Evolutionary conservation across 2,329 filamentous ascomycete genomes (phyloP).

Genomic region (Aspergillus brasiliensis): DNA sequence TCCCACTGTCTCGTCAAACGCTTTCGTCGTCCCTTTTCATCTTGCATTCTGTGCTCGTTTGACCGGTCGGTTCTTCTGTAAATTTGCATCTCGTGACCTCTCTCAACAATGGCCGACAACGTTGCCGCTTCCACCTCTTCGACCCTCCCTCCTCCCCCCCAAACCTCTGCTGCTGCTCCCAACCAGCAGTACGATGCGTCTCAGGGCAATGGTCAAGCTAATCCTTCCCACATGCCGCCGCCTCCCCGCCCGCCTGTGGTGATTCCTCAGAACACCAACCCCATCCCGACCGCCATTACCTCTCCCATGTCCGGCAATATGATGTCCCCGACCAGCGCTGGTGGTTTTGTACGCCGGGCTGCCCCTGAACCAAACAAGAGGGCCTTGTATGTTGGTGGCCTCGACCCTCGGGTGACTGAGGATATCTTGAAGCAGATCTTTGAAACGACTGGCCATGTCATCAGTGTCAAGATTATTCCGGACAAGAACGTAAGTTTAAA

Average conservation of each 20-base stretch:
- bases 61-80: conserved; percentile 24
- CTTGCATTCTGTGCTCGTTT: conserved; percentile 22
- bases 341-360: conserved; percentile 80
- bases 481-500: conserved; percentile 88
- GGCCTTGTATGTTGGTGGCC: conserved; percentile 90
- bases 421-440: conserved; percentile 97
- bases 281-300: conserved; percentile 88
- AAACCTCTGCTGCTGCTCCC: conserved; percentile 69
- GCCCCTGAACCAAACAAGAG: conserved; percentile 98
- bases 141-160: conserved; percentile 70
- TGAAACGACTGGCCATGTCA: conserved; percentile 96
- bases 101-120: conserved; percentile 73
- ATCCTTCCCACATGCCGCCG: conserved; percentile 79
- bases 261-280: conserved; percentile 95
- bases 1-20: conserved; percentile 15
- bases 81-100: conserved; percentile 22
- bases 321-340: conserved; percentile 82
- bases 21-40: conserved; percentile 21
- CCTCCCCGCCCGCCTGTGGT: conserved; percentile 79
- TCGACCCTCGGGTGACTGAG: conserved; percentile 93
- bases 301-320: conserved; percentile 78
- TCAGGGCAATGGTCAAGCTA: conserved; percentile 68
- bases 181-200: conserved; percentile 71
- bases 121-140: conserved; percentile 63
- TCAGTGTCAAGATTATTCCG: conserved; percentile 98